Conservation (phyloP, 768 basidiomycete genomes). For the Kwoniella heveanensis region DNA sequence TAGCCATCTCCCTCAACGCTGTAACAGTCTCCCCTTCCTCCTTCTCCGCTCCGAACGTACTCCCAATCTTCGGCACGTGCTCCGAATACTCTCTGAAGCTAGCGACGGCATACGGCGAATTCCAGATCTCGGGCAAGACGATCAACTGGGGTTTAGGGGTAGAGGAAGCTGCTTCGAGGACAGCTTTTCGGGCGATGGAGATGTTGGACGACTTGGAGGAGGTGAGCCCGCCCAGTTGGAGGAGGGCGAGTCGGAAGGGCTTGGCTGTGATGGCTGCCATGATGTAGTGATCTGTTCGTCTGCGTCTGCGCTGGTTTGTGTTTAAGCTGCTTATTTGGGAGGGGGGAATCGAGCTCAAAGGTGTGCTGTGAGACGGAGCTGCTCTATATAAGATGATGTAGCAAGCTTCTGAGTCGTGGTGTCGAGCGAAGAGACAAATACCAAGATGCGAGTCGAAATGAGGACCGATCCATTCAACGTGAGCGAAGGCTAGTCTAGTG, state of each 20-base stretch:
- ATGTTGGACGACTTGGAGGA: conserved; percentile 75
- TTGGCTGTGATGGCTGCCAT: conserved; percentile 60
- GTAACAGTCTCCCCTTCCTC: conserved; percentile 66
- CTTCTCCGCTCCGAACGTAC: conserved; percentile 4
- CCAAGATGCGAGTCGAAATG: too few species aligned
- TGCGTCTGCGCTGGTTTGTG: too few species aligned
- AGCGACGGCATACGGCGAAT: conserved; percentile 58
- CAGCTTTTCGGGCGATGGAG: conserved; percentile 75
- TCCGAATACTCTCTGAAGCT: conserved; percentile 86
- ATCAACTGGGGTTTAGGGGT: conserved; percentile 41
- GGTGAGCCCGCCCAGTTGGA: conserved; percentile 80
- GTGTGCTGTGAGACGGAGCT: too few species aligned
- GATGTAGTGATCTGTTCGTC: conserved; percentile 5
- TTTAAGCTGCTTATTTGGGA: too few species aligned
- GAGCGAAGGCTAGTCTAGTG: background rate
- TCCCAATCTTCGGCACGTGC: conserved; percentile 46
- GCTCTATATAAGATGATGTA: too few species aligned
- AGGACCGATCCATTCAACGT: background rate
- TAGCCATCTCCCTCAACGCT: conserved; percentile 79
- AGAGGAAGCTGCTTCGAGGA: conserved; percentile 62
- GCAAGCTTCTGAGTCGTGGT: too few species aligned
- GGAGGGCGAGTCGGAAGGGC: conserved; percentile 80
- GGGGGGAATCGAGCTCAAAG: too few species aligned
- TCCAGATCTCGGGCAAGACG: conserved; percentile 58
- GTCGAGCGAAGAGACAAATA: too few species aligned